Evolutionary conservation across 106 monocot species (phyloP), one percentile per base, ranked within the genome.

Genomic region (Amphibolis antarctica): DNA sequence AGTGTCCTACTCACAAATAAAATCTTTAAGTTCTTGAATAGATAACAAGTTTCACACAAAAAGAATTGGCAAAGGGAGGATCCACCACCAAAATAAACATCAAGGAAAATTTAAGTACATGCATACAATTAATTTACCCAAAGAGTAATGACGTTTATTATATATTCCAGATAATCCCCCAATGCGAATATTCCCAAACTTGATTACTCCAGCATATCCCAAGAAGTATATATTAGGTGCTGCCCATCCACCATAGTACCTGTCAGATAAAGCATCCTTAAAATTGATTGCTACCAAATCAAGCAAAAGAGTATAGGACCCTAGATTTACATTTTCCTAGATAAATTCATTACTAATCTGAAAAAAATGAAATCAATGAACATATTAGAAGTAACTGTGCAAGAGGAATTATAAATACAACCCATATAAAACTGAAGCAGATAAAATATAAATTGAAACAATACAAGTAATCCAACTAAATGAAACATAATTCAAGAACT

Each of bases 111-210:
- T 42, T 2, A 17, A 59, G 46, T 45, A 63, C 23, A 30, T 28
- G 10, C 43, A 53, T 52, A 15, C 13, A 0, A 31, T 5, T 60
- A 49, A 81, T 81, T 81, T 82, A 72, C 96, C 96, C 82, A 75
- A 61, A 44, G 31, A 60, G 60, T 86, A 96, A 75, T 86, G 55
- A 0, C 53, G 26, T 62, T 53, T 42, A 62, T 96, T 89, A 73
- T 84, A 86, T 54, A 96, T 96, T 50, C 96, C 89, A 60, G 96
- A 96, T 51, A 90, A 69, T 53, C 90, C 96, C 46, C 84, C 96
- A 74, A 96, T 86, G 71, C 89, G 79, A 27, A 96, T 72, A 67
- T 90, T 84, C 22, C 89, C 96, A 80, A 90, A 96, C 69, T 82
- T 86, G 9, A 90, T 55, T 27, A 96, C 84, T 42, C 89, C 94